Percentiles rank a stretch among this genome's conserved stretches.
phyloP scores from a whole-genome alignment of 1,284 basidiomycete genomes.

The Xerocomus amazonicus region DNA sequence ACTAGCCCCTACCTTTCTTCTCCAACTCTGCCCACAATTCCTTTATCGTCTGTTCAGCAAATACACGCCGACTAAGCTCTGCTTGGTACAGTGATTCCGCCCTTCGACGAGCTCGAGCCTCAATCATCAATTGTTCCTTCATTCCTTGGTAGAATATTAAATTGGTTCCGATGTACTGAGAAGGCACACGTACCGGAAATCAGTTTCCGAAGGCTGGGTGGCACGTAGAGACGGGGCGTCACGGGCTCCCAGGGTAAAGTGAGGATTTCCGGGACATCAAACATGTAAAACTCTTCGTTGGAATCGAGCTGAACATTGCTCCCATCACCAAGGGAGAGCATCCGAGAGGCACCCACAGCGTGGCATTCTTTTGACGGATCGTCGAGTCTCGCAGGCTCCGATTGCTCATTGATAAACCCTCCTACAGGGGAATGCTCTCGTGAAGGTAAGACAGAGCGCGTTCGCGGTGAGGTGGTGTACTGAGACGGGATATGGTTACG shows the following conservation, averaged over 20 bases:
- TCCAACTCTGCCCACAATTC: constrained; percentile 14
- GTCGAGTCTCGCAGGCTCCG: background rate
- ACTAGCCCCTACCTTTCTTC: background rate
- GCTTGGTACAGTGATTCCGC: constrained; percentile 30
- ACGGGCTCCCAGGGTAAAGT: constrained; percentile 32
- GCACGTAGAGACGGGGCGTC: constrained; percentile 33
- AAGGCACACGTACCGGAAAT: constrained; percentile 30
- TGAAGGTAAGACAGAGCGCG: background rate
- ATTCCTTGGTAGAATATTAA: constrained; percentile 30
- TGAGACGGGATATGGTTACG: background rate
- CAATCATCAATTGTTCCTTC: constrained; percentile 32
- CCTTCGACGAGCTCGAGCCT: constrained; percentile 32
- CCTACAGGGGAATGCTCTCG: background rate
- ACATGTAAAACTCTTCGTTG: constrained; percentile 32
- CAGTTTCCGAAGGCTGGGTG: constrained; percentile 34
- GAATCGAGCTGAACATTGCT: constrained; percentile 3
- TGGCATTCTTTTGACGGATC: background rate
- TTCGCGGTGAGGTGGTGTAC: background rate
- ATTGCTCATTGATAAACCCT: background rate
- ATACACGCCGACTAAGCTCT: constrained; percentile 26
- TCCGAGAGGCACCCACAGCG: background rate
- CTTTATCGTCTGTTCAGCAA: constrained; percentile 17
- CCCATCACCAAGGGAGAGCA: background rate
- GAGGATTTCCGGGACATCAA: constrained; percentile 35
- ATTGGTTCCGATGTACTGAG: background rate